phyloP scores from a whole-genome alignment of 2,329 filamentous ascomycete genomes.

The Penicillium sp. region DNA sequence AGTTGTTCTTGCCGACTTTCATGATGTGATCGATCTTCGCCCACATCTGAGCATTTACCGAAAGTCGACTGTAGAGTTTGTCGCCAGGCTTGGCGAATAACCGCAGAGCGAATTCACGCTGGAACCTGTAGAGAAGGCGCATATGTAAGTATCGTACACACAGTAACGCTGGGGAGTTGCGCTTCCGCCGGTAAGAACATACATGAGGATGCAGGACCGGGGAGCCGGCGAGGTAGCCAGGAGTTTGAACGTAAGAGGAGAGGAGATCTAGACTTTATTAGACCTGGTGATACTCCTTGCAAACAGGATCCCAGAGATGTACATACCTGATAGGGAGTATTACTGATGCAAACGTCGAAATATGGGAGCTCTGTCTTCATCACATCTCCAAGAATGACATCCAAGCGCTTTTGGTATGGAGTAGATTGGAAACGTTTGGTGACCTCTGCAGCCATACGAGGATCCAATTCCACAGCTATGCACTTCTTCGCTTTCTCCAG shows the following conservation, averaged over 20 bases:
- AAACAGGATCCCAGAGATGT: neutral
- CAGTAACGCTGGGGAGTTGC: neutral
- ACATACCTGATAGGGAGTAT: constrained; percentile 65
- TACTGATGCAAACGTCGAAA: constrained; percentile 80
- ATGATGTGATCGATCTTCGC: constrained; percentile 68
- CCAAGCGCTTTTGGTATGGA: constrained; percentile 75
- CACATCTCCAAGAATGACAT: constrained; percentile 85
- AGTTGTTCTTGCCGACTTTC: constrained; percentile 96
- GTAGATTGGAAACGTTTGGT: constrained; percentile 91
- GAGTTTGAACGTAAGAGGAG: constrained; percentile 86
- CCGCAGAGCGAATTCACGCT: constrained; percentile 88
- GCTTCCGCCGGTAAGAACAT: neutral
- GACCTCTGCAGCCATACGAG: constrained; percentile 92
- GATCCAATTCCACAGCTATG: constrained; percentile 88
- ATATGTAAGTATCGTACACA: constrained; percentile 5
- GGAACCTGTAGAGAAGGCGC: constrained; percentile 37
- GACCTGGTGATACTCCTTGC: neutral
- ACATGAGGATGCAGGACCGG: constrained; percentile 80
- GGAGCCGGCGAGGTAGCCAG: constrained; percentile 78
- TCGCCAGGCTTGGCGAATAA: constrained; percentile 85
- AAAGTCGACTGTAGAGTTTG: constrained; percentile 82
- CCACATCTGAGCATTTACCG: constrained; percentile 93
- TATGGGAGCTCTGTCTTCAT: constrained; percentile 79
- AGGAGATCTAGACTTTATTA: constrained; percentile 64
- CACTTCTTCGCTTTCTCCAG: constrained; percentile 79